Base-by-base conservation (phyloP, 177 flowering plant species). In the Vitis hybrid region DNA sequence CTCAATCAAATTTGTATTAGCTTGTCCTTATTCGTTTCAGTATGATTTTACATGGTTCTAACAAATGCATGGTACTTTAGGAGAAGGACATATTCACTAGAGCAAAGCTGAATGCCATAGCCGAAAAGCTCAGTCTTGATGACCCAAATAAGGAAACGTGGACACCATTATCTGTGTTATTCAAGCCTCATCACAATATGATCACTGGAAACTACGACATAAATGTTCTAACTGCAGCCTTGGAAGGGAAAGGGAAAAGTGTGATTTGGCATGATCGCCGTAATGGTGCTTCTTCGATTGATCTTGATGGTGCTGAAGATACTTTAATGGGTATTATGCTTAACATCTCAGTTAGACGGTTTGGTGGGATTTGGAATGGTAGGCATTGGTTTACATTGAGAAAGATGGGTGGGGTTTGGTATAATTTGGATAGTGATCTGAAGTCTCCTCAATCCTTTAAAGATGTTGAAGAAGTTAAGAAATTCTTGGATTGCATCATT, bases 341-440 rank as follows among this genome's bases (percentile, higher is more conserved):
- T 62, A 93, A 93, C 72, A 73, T 93, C 61, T 85, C 91, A 0
- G 90, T 88, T n/a, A 89, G 70, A 54, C 84, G 80, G 78, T 89
- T 78, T 77, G 86, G 77, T 57, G 97, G 97, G 74, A 48, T 95
- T 70, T 95, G 97, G 97, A 90, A 71, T 74, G 61, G 92, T 74
- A 81, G 98, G 81, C 98, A 95, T 72, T 95, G 99, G 99, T 72
- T 91, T 70, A 68, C 97, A 17, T 11, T 95, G 82, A 84, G 88
- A 65, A 87, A 75, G 80, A 79, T 93, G 48, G 83, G 72, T 6
- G 89, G 87, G 51, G 77, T 87, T 77, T 95, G 98, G 97, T 91
- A 90, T 80, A 92, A 93, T 76, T 89, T 95, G 85, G 99, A 95
- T 75, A 95, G 98, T 81, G 97, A 95, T 85, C 79, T 95, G 67